Base-by-base conservation (phyloP, 2,329 filamentous ascomycete species). In the Cladosporium sp. region DNA sequence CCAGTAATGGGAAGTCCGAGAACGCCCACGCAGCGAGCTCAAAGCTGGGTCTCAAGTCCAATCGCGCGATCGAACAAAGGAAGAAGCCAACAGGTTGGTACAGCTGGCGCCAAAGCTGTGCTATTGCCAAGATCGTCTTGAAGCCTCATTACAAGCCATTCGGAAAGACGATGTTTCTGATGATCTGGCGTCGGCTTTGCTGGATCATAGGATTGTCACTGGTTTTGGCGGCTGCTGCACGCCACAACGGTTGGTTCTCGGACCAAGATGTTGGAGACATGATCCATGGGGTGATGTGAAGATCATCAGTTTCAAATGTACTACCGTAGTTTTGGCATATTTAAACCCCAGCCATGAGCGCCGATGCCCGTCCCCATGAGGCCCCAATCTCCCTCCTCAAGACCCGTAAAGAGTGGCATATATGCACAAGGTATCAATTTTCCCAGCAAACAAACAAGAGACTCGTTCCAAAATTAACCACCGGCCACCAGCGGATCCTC, bases 391-490 rank as follows among this genome's bases (percentile, higher is more conserved):
- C n/a, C 16, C 1, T 3, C 36, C 18, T 39, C 36, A 3, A n/a
- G 36, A 43, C n/a, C 39, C n/a, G 39, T 21, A 46, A 34, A 56
- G 51, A 56, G 51, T n/a, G 51, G n/a, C 51, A n/a, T 56, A 56
- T 56, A 56, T 56, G 51, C 51, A 56, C 51, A 56, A 56, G 51
- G 51, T 56, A 56, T 56, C 51, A 56, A 56, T 23, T 30, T n/a
- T 10, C 16, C 51, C 10, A 6, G 13, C 1, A 34, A 56, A 32
- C 23, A 56, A 32, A n/a, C n/a, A n/a, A n/a, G n/a, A 34, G 10
- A 56, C 25, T 56, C 28, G 18, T 56, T 18, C 28, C 51, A 13
- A 56, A 18, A 56, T 34, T 32, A 54, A 16, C 18, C 3, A n/a
- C 51, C 28, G 2, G 28, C 25, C 10, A 5, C 51, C 51, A n/a